Percentiles rank a stretch among this genome's conserved stretches.
Evolutionary conservation across 83 land plant species (phyloP).

Genomic region (Picea engelmannii): DNA sequence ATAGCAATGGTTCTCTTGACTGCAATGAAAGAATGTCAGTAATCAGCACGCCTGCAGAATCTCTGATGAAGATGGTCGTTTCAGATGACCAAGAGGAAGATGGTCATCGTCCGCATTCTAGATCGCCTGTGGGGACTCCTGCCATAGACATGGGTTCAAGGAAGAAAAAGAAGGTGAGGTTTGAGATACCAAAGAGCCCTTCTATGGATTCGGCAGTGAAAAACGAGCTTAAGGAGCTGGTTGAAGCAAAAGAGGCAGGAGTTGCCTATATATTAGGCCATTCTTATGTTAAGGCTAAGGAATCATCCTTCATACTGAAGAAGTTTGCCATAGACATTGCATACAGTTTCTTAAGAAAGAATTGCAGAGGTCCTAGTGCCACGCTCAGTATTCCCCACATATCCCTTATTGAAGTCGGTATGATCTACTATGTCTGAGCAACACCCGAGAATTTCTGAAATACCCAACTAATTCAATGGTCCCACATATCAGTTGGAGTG

Average conservation of each 20-base stretch:
- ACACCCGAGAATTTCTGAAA: too few species aligned
- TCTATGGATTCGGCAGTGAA: conserved; percentile 41
- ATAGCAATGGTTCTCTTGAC: background rate
- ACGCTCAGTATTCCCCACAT: conserved; percentile 72
- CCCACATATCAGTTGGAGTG: too few species aligned
- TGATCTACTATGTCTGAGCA: conserved; percentile 65
- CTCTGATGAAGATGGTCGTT: conserved; percentile 15
- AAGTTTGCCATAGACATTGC: conserved; percentile 64
- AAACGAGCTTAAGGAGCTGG: conserved; percentile 61
- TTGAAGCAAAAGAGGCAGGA: conserved; percentile 79
- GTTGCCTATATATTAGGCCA: conserved; percentile 82
- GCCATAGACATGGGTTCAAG: background rate
- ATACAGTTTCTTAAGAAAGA: conserved; percentile 71
- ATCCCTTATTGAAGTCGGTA: conserved; percentile 81
- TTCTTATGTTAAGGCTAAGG: conserved; percentile 72
- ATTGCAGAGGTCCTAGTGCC: conserved; percentile 70
- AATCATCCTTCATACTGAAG: conserved; percentile 55
- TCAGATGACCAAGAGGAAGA: conserved; percentile 11
- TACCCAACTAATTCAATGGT: too few species aligned
- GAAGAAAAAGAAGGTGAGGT: conserved; percentile 52
- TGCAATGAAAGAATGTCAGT: conserved; percentile 12
- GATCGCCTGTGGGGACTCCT: background rate
- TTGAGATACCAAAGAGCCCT: conserved; percentile 41
- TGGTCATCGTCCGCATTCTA: background rate
- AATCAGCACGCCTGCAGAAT: background rate